Base-by-base conservation (phyloP, 2,329 filamentous ascomycete genomes). In the Botryosphaeria dothidea region DNA sequence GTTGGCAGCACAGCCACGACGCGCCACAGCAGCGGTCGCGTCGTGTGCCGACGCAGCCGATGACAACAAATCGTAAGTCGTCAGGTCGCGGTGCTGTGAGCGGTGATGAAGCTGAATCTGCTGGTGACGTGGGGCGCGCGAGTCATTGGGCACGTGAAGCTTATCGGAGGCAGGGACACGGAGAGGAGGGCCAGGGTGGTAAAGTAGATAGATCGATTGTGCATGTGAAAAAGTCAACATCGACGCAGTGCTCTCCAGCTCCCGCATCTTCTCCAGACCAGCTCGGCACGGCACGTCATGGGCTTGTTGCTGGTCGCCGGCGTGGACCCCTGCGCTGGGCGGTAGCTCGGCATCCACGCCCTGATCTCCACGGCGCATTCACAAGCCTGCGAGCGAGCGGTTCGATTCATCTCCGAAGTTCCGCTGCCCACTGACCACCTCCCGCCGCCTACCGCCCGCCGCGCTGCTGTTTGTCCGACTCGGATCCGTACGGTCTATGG, bases 401-500 rank as follows among this genome's bases (percentile, higher is more conserved):
- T 27, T 27, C 36, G 34, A 62, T 62, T 51, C 17, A 34, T 31
- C 29, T 49, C 58, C 58, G 58, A 61, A 29, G 41, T 51, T 62
- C 58, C 58, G 58, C 58, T 43, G 38, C 27, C 38, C 58, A 38
- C 52, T 57, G 36, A 43, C 52, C 36, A 57, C 60, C 60, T 13
- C 15, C 38, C 38, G 38, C 38, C 38, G 38, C 38, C 38, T n/a
- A n/a, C 38, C 38, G 38, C 45, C 38, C 15, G 38, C 45, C 34
- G 45, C 45, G 46, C 63, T 51, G 45, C 41, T 36, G 48, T 29
- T 23, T 31, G 49, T 31, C 27, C 49, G 31, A 52, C 38, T 57
- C 63, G 54, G 48, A 65, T 57, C 45, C 63, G 54, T 43, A 34
- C 17, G 56, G 17, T 60, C n/a, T 25, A 60, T 60, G 56, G 56